Conservation (phyloP, 495 filamentous ascomycete species). For the Annulohypoxylon nitens region DNA sequence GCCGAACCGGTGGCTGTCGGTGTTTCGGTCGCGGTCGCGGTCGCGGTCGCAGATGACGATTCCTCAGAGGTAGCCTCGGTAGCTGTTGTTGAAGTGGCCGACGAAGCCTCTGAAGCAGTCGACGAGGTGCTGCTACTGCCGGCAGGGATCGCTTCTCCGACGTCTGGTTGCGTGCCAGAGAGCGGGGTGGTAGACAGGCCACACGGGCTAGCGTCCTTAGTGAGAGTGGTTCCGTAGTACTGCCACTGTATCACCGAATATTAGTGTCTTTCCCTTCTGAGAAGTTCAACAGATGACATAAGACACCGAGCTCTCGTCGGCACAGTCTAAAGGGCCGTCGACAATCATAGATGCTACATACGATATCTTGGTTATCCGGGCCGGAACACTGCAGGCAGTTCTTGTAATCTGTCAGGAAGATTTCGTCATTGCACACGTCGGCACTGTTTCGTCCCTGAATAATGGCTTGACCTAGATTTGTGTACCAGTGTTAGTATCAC, state of each 20-base stretch:
- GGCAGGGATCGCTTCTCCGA: constrained; percentile 43
- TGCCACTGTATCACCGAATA: constrained; percentile 56
- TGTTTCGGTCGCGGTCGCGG: constrained; percentile 11
- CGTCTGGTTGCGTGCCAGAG: constrained; percentile 41
- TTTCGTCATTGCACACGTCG: constrained; percentile 57
- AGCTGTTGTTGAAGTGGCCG: neutral
- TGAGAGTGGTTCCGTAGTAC: constrained; percentile 60
- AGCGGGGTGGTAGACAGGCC: constrained; percentile 60
- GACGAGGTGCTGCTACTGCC: constrained; percentile 6
- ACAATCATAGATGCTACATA: neutral
- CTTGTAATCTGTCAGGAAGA: constrained; percentile 58
- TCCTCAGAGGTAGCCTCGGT: constrained; percentile 1
- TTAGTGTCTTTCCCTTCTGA: constrained; percentile 31
- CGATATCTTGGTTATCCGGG: constrained; percentile 54
- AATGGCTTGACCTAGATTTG: constrained; percentile 58
- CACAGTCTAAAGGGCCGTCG: neutral
- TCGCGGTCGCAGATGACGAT: neutral
- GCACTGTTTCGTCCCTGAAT: constrained; percentile 47
- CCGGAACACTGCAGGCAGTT: constrained; percentile 62
- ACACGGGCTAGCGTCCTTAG: constrained; percentile 52
- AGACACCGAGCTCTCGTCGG: neutral
- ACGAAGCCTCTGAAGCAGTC: constrained; percentile 12
- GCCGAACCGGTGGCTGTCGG: constrained; percentile 2
- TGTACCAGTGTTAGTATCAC: neutral
- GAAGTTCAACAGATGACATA: neutral